Percentiles rank a stretch among this genome's conserved stretches.
Evolutionary conservation across 164 flowering plant species (phyloP).

Genomic region (Vitis vinifera): ASM3070453v1 NC_081808.1:25835501-25836000

Average conservation of each 20-base stretch:
- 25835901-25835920: conserved; percentile 14
- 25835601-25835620: not conserved
- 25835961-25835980: conserved; percentile 23
- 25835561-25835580: too few relatives aligned
- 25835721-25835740: conserved; percentile 20
- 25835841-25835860: conserved; percentile 37
- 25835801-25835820: conserved; percentile 8
- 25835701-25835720: conserved; percentile 31
- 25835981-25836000: conserved; percentile 61
- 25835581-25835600: too few relatives aligned
- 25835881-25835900: conserved; percentile 19
- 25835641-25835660: too few relatives aligned
- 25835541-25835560: too few relatives aligned
- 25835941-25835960: conserved; percentile 11
- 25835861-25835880: conserved; percentile 15
- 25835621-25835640: not conserved
- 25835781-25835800: not conserved
- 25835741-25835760: conserved; percentile 29
- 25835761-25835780: not conserved
- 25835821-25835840: conserved; percentile 4
- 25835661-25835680: too few relatives aligned
- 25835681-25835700: conserved; percentile 27
- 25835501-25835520: too few relatives aligned
- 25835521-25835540: too few relatives aligned
- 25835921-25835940: conserved; percentile 37